A percentile compares a stretch with the other conserved stretches of the same genome.
These are phyloP conservation scores for Fusarium pseudocircinatum DNA, from an alignment of 2,329 filamentous ascomycete species.

Conservation along the genomic window DNA sequence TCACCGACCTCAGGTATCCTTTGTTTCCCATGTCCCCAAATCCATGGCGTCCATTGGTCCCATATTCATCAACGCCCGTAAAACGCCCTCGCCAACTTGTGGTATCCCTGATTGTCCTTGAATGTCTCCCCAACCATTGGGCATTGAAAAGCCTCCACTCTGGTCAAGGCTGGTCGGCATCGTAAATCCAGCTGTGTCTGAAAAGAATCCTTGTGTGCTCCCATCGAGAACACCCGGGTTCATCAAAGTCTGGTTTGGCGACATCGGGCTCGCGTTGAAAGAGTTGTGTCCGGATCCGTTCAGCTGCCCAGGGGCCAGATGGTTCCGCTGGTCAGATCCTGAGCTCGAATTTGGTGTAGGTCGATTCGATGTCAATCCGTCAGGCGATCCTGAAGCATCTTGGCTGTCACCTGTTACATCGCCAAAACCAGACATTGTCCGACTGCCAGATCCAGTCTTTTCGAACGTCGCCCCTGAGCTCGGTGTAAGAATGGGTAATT, in stretches of 20 bases:
- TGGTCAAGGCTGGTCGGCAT: conserved; percentile 40
- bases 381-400: conserved; percentile 60
- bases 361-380: conserved; percentile 61
- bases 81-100: conserved; percentile 65
- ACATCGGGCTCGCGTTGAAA: conserved; percentile 63
- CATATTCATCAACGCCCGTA: conserved; percentile 67
- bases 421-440: conserved; percentile 51
- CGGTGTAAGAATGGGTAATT: conserved; percentile 50
- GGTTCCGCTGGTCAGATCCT: conserved; percentile 45
- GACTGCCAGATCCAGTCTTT: conserved; percentile 43
- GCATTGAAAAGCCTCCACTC: conserved; percentile 52
- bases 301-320: conserved; percentile 45
- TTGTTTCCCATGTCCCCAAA: conserved; percentile 58
- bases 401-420: conserved; percentile 57
- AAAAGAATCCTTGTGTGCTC: conserved; percentile 52
- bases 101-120: conserved; percentile 59
- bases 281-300: conserved; percentile 55
- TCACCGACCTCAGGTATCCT: conserved; percentile 40
- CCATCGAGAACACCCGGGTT: conserved; percentile 51
- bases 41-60: conserved; percentile 70
- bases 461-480: conserved; percentile 49
- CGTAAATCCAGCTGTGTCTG: conserved; percentile 51
- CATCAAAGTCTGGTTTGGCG: conserved; percentile 54
- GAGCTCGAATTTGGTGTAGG: conserved; percentile 68
- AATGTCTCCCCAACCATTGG: conserved; percentile 57